Evolutionary conservation across 2,329 filamentous ascomycete genomes (phyloP).

Genomic region (Dactylellina parvicollis): DNA sequence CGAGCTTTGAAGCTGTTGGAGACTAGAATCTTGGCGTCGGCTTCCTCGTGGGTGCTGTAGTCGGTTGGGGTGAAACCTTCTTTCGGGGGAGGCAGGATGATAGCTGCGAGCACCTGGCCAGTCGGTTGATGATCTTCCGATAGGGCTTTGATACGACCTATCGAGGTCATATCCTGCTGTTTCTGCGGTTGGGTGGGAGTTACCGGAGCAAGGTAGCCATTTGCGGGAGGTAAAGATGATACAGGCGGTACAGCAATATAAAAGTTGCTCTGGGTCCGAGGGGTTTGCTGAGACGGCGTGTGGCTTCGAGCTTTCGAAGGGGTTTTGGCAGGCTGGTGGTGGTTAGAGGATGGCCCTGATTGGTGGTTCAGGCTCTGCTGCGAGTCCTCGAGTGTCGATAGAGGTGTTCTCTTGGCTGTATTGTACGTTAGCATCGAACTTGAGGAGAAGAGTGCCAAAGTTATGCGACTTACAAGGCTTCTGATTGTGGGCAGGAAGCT

Average conservation of each 20-base stretch:
- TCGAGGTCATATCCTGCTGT: constrained; percentile 13
- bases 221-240: constrained; percentile 24
- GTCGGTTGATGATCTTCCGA: constrained; percentile 31
- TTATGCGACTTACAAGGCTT: constrained; percentile 24
- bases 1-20: constrained; percentile 29
- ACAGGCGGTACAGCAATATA: constrained; percentile 44
- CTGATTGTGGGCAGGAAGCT: constrained; percentile 35
- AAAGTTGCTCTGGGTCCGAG: constrained; percentile 49
- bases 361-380: constrained; percentile 27
- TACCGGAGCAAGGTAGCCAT: constrained; percentile 34
- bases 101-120: constrained; percentile 52
- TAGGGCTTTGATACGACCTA: constrained; percentile 2
- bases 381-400: constrained; percentile 32
- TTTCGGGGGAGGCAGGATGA: constrained; percentile 56
- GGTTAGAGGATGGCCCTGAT: background rate
- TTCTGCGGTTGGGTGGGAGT: constrained; percentile 7
- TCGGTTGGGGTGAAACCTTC: constrained; percentile 36
- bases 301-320: constrained; percentile 4
- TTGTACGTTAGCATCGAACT: background rate
- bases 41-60: constrained; percentile 29
- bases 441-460: background rate
- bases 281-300: constrained; percentile 33
- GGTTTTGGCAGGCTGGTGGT: constrained; percentile 5
- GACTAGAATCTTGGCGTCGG: constrained; percentile 25
- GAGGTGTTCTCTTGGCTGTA: constrained; percentile 32